phyloP scores from a whole-genome alignment of 345 rosid species.

The Brassica juncea region DNA sequence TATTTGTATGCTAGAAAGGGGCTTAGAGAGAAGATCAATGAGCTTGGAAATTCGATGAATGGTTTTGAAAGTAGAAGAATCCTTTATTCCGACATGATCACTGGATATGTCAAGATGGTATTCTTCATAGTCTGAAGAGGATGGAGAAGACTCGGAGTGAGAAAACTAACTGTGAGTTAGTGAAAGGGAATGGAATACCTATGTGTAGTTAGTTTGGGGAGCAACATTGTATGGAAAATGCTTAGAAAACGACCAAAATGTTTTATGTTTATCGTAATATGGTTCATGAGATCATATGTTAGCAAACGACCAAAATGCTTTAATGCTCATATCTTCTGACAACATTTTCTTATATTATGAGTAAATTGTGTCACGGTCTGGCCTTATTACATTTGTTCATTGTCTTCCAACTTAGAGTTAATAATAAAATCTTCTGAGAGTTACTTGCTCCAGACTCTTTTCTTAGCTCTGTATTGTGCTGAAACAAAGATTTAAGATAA shows the following conservation, averaged over 20 bases:
- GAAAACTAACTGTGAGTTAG: no score
- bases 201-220: not conserved
- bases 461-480: not conserved
- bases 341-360: not conserved
- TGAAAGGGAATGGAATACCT: not conserved
- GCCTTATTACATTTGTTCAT: not conserved
- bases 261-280: no score
- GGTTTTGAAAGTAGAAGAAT: no score
- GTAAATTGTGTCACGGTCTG: not conserved
- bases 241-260: not conserved
- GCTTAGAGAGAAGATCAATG: no score
- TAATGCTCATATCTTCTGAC: not conserved
- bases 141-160: no score
- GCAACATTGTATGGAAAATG: not conserved
- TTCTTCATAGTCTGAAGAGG: no score
- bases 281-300: not conserved
- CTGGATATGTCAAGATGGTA: no score
- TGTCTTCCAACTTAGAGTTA: not conserved
- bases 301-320: not conserved
- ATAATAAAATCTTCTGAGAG: not conserved
- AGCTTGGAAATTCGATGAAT: no score
- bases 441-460: not conserved
- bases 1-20: no score
- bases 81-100: no score
- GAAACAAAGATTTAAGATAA: not conserved